phyloP scores from a whole-genome alignment of 805 yeast species.

The Starmerella apicola region DNA sequence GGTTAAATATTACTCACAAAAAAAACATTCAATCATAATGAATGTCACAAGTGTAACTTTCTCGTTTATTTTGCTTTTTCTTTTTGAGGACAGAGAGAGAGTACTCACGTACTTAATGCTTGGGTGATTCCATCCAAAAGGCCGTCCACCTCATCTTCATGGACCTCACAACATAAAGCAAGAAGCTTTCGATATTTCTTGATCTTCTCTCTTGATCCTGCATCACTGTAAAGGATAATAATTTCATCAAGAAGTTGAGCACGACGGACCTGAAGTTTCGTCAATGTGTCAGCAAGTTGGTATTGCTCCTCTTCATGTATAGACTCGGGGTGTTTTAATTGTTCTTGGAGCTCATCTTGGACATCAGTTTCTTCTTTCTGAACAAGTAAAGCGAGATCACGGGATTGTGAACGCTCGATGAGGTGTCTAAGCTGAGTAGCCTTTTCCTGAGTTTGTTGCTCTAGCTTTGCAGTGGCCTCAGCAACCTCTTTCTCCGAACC shows the following conservation, averaged over 20 bases:
- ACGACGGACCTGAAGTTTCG: constrained; percentile 33
- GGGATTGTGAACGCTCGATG: constrained; percentile 55
- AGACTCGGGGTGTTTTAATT: constrained; percentile 14
- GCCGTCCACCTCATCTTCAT: constrained; percentile 67
- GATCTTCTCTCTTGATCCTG: constrained; percentile 44
- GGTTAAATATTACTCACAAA: too few species aligned
- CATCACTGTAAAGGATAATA: constrained; percentile 36
- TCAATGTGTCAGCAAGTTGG: constrained; percentile 29
- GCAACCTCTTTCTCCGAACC: constrained; percentile 24
- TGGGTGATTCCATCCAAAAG: constrained; percentile 66
- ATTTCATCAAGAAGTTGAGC: constrained; percentile 35
- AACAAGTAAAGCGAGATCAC: constrained; percentile 45
- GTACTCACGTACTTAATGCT: constrained; percentile 24
- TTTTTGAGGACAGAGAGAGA: too few species aligned
- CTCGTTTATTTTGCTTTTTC: neutral
- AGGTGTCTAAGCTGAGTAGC: constrained; percentile 31
- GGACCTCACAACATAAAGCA: constrained; percentile 62
- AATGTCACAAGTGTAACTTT: too few species aligned
- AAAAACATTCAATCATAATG: too few species aligned
- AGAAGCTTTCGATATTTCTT: constrained; percentile 69
- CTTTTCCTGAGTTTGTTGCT: constrained; percentile 21
- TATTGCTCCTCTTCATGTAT: constrained; percentile 18
- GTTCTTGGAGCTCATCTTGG: constrained; percentile 20
- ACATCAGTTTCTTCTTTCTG: constrained; percentile 39
- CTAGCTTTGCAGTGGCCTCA: constrained; percentile 19